Percentiles rank a stretch among this genome's conserved stretches.
Conservation (phyloP, 169 alveolate species). For the Plasmodium adleri region DNA sequence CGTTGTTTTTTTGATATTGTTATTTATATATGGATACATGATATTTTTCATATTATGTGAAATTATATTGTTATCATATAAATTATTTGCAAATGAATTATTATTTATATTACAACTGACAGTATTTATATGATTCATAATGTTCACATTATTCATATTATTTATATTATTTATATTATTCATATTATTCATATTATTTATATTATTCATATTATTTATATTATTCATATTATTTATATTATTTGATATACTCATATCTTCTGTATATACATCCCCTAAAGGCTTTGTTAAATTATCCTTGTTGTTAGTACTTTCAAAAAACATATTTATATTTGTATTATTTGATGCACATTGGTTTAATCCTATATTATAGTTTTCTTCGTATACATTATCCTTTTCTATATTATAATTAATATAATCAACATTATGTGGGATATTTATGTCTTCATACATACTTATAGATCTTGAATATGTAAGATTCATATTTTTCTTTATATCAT, state of each 20-base stretch:
- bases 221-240: neutral
- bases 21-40: constrained; percentile 7
- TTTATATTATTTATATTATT: neutral
- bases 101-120: neutral
- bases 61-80: constrained; percentile 19
- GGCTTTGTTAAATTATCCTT: constrained; percentile 4
- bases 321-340: constrained; percentile 1
- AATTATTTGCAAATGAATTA: constrained; percentile 1
- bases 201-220: neutral
- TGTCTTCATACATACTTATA: constrained; percentile 32
- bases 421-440: constrained; percentile 14
- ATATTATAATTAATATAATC: constrained; percentile 22
- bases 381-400: constrained; percentile 2
- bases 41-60: constrained; percentile 10
- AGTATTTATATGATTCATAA: neutral
- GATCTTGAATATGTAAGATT: constrained; percentile 4
- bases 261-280: constrained; percentile 12
- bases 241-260: neutral
- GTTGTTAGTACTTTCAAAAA: constrained; percentile 8
- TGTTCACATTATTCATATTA: neutral
- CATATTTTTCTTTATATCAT: neutral
- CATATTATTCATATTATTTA: no score
- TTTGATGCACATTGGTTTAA: neutral
- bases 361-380: constrained; percentile 13
- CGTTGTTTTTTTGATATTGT: constrained; percentile 8